Evolutionary conservation across 805 yeast species (phyloP).

Genomic region (Vanderwaltozyma verrucispora): DNA sequence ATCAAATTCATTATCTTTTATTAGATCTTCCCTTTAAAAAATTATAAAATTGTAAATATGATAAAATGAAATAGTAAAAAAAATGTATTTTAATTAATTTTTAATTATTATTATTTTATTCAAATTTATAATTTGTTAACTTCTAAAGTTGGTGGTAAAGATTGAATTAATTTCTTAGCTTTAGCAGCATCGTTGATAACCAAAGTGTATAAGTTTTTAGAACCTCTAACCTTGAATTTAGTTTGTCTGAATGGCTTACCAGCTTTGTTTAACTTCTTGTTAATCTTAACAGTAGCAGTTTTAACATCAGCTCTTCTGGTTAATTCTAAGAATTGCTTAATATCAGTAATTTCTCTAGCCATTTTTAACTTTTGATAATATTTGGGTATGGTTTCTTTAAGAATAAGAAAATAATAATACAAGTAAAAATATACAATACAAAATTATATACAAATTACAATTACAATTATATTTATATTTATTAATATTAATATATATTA

Average conservation of each 20-base stretch:
- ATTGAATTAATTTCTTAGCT: constrained; percentile 96
- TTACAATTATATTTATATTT: no score
- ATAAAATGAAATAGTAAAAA: background rate
- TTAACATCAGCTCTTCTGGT: constrained; percentile 93
- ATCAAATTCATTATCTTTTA: background rate
- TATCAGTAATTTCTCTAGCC: constrained; percentile 78
- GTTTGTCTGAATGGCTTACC: constrained; percentile 87
- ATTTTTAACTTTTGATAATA: constrained; percentile 12
- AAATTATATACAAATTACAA: no score
- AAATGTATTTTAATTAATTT: background rate
- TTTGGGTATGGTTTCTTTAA: background rate
- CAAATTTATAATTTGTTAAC: constrained; percentile 41
- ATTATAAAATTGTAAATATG: background rate
- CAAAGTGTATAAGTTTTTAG: constrained; percentile 89
- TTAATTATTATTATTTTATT: no score
- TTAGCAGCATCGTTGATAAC: constrained; percentile 90
- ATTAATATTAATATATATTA: no score
- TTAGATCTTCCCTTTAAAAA: background rate
- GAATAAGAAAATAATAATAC: no score
- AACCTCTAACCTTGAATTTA: constrained; percentile 98
- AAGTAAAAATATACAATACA: no score
- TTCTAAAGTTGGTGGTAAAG: constrained; percentile 89
- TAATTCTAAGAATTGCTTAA: constrained; percentile 94
- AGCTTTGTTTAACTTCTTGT: constrained; percentile 68
- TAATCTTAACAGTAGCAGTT: constrained; percentile 89